Base-by-base conservation (phyloP, 805 yeast species). In the Wickerhamiella occidentalis region DNA sequence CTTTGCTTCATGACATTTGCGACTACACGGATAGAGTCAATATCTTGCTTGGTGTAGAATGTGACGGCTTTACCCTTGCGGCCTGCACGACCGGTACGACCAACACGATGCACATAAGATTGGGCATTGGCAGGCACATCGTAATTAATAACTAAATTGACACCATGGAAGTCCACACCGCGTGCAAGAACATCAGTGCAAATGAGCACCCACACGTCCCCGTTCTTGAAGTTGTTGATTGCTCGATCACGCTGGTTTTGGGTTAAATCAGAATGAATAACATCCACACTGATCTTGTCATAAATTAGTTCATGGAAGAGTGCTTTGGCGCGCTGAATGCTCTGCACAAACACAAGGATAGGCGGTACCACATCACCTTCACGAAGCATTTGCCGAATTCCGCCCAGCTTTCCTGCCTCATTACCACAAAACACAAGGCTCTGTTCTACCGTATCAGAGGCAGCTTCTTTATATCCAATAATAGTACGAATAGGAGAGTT, bases 1-100 rank as follows among this genome's bases (percentile, higher is more conserved):
- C 95, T 83, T 65, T 88, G 95, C 59, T 83, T 84, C 95, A 92
- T 90, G 13, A 92, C 97, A 61, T 88, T 92, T 25, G 90, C 76
- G 40, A 92, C 84, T 8, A 92, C 83, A 62, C 84, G 83, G 41
- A 92, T 74, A 1, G 83, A 77, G 50, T 75, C 64, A 3, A 76
- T 66, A 62, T 92, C 99, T 54, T 85, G 94, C 62, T 87, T 88
- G 22, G 98, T 90, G 69, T 84, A 92, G 56, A 88, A 80, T 0
- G 98, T 92, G 17, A 92, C 77, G 0, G 97, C 96, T 57, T 74
- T 75, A 51, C 99, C 98, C 7, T 68, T 60, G 52, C 82, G 78
- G 1, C 95, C 95, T 48, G 86, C 95, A 73, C 99, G 81, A 57
- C 98, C 99, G 1, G 98, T 90, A 73, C 99, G 82, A 66, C 99